phyloP scores from a whole-genome alignment of 257 asterid species.

The Petunia axillaris region DNA sequence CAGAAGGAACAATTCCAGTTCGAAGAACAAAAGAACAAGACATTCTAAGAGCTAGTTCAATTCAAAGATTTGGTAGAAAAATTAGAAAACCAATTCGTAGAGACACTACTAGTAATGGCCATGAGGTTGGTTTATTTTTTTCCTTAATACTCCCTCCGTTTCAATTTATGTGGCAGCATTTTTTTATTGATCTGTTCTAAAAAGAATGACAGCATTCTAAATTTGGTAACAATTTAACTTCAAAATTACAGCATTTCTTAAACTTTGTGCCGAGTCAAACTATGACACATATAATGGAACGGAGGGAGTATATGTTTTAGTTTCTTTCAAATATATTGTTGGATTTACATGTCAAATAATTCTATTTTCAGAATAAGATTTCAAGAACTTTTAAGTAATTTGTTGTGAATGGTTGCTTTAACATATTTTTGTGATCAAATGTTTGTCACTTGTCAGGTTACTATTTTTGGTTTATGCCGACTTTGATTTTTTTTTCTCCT shows the following conservation, averaged over 20 bases:
- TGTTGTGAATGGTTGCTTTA: not conserved
- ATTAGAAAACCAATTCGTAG: constrained; percentile 49
- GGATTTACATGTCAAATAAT: not conserved
- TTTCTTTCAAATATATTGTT: not conserved
- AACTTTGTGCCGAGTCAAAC: too few species aligned
- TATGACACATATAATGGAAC: too few species aligned
- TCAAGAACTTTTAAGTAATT: not conserved
- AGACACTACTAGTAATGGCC: constrained; percentile 75
- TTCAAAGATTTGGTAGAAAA: constrained; percentile 65
- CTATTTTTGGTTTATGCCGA: constrained; percentile 27
- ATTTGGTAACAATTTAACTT: too few species aligned
- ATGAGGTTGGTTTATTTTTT: constrained; percentile 59
- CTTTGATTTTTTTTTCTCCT: constrained; percentile 23
- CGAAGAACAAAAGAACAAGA: constrained; percentile 78
- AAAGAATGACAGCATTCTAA: too few species aligned
- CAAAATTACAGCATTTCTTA: too few species aligned
- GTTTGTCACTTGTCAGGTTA: constrained; percentile 21
- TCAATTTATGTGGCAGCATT: too few species aligned
- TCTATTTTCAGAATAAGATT: not conserved
- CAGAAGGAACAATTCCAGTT: constrained; percentile 77
- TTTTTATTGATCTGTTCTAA: too few species aligned
- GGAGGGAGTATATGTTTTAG: not conserved
- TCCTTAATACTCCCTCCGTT: too few species aligned
- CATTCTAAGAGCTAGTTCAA: constrained; percentile 58
- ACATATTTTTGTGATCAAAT: not conserved